Evolutionary conservation across 352 stramenopile genomes (phyloP), one percentile per base, ranked within the genome.

Genomic region (Aphanomyces euteiches): DNA sequence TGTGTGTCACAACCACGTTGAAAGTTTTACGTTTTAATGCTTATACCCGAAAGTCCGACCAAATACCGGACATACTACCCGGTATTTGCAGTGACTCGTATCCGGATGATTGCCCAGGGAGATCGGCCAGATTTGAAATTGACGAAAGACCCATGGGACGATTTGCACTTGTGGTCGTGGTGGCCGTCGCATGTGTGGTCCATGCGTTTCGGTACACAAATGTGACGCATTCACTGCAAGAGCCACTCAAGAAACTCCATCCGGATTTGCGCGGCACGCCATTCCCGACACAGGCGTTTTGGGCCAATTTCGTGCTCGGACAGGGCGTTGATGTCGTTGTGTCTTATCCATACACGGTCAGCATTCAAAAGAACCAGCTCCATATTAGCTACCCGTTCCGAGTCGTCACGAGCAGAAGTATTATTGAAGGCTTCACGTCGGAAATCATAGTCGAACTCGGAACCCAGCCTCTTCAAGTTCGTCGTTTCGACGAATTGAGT

Each of bases 351-450:
- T 93, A 93, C 73, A 76, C 79, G 15, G 69, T 89, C 68, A 81
- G 79, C 19, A 58, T 93, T 47, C 15, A 85, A 8, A 60, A 78
- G 56, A 72, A 84, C 67, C 80, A 86, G 65, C 74, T 91, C 63
- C 82, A 91, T 60, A 79, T 89, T 66, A 85, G 76, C 66, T 92
- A 90, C 67, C 86, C 86, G 36, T 93, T 93, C 77, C 86, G 86
- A 67, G 86, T 93, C 57, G 84, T 92, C 36, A 69, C 80, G 60
- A 74, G 81, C 4, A 72, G 57, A 6, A 73, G 77, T 68, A 87
- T 93, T 56, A 78, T 89, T 72, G 80, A 80, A 75, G 86, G 86
- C 21, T 93, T 92, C 69, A 75, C 88, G 7, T 77, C 84, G 21
- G 80, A 93, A 59, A 77, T 92, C 57, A 77, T 89, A 36, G 37